These are phyloP conservation scores for Pseudevernia furfuracea DNA, from an alignment of 495 filamentous ascomycete genomes.

Conservation along the genomic window DNA sequence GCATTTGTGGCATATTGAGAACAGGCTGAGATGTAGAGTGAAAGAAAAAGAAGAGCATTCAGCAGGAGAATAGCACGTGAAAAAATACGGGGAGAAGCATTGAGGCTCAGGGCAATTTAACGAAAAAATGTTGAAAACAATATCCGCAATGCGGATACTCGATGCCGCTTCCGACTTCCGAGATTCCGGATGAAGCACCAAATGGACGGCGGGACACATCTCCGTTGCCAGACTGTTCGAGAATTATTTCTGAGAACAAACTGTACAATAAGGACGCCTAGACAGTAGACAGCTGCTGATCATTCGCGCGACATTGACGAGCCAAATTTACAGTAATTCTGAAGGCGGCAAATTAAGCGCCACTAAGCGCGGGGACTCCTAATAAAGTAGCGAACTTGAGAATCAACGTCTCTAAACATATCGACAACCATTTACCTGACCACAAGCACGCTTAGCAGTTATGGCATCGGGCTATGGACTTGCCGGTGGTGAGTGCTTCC, in stretches of 20 bases:
- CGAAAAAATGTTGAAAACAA: background rate
- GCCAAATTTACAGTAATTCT: too few relatives aligned
- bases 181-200: background rate
- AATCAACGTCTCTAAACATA: background rate
- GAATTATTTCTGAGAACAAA: background rate
- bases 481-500: conserved; percentile 18
- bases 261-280: background rate
- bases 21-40: background rate
- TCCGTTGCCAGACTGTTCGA: background rate
- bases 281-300: background rate
- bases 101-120: background rate
- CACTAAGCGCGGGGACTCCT: background rate
- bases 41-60: background rate
- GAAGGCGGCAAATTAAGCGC: conserved; percentile 4
- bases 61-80: background rate
- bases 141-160: background rate
- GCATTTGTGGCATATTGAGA: background rate
- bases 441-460: background rate
- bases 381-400: background rate
- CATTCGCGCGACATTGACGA: background rate
- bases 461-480: conserved; percentile 28
- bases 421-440: background rate
- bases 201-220: too few relatives aligned
- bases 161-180: too few relatives aligned
- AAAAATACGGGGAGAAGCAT: background rate